Evolutionary conservation across 192 early-diverging fungal species (phyloP).

Genomic region (Chytriomyces sp.): DNA sequence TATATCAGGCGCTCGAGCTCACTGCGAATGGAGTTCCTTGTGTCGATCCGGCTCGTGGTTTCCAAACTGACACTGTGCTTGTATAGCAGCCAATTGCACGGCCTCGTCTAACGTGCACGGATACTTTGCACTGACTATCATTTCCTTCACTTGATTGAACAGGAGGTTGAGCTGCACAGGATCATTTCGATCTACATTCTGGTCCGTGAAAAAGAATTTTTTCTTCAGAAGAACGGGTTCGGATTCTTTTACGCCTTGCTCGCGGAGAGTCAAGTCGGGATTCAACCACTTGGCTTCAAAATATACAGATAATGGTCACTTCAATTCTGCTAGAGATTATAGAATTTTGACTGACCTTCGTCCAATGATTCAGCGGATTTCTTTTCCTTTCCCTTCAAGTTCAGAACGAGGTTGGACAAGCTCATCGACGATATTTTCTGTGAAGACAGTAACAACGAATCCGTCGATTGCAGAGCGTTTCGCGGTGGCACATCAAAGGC

Average conservation of each 20-base stretch:
- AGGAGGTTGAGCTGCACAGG: slow-evolving; percentile 62
- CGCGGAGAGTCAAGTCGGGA: slow-evolving; percentile 54
- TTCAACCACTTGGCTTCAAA: slow-evolving; percentile 49
- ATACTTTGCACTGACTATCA: slow-evolving; percentile 54
- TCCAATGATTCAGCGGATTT: not conserved
- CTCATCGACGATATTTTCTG: too few relatives aligned
- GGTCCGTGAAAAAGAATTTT: slow-evolving; percentile 66
- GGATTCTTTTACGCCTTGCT: slow-evolving; percentile 54
- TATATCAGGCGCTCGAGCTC: not conserved
- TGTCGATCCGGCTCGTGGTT: slow-evolving; percentile 61
- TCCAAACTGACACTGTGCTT: slow-evolving; percentile 57
- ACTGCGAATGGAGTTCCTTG: slow-evolving; percentile 55
- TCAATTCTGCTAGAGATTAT: not conserved
- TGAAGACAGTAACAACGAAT: too few relatives aligned
- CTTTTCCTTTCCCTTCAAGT: not conserved
- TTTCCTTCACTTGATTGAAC: slow-evolving; percentile 55
- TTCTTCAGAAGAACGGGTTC: slow-evolving; percentile 59
- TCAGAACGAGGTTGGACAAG: too few relatives aligned
- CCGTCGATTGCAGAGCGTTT: too few relatives aligned
- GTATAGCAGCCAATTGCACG: slow-evolving; percentile 56
- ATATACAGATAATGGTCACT: not conserved
- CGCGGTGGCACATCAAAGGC: too few relatives aligned
- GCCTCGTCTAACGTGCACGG: slow-evolving; percentile 63
- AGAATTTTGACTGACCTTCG: not conserved
- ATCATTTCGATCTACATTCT: slow-evolving; percentile 62